A percentile compares a stretch with the other conserved stretches of the same genome.
Evolutionary conservation across 306 rosid species (phyloP).

Genomic region (Vigna hirtella): DNA sequence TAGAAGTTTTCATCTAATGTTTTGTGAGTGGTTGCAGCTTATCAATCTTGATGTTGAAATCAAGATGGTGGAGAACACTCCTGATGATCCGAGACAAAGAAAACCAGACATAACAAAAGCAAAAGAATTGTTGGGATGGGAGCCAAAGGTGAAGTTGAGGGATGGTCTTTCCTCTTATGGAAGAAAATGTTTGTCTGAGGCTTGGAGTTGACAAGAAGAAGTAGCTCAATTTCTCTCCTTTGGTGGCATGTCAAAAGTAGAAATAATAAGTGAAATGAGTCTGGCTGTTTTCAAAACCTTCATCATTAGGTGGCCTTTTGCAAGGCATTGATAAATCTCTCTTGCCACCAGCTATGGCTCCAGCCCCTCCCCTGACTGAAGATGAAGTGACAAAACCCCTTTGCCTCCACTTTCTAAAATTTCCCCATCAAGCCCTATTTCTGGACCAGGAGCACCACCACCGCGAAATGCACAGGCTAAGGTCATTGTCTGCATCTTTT

Average conservation of each 20-base stretch:
- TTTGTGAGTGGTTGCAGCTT: slow-evolving; percentile 57
- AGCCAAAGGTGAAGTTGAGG: slow-evolving; percentile 69
- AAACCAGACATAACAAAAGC: slow-evolving; percentile 82
- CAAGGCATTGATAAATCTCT: background rate
- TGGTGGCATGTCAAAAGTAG: slow-evolving; percentile 32
- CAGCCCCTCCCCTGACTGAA: slow-evolving; percentile 56
- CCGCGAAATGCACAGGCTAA: no score
- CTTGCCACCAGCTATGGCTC: slow-evolving; percentile 72
- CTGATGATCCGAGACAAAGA: slow-evolving; percentile 82
- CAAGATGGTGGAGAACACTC: slow-evolving; percentile 83
- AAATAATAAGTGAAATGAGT: slow-evolving; percentile 17
- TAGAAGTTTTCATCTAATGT: slow-evolving; percentile 6
- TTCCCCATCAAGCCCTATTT: no score
- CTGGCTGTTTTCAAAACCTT: slow-evolving; percentile 7
- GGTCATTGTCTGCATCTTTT: no score
- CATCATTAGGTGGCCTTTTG: slow-evolving; percentile 51
- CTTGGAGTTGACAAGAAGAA: slow-evolving; percentile 58
- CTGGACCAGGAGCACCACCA: no score
- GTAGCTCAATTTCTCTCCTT: slow-evolving; percentile 33
- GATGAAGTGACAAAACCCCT: slow-evolving; percentile 66
- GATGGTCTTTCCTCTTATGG: slow-evolving; percentile 88
- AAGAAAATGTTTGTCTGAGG: slow-evolving; percentile 77
- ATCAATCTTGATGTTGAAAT: slow-evolving; percentile 74
- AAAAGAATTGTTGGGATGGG: slow-evolving; percentile 77
- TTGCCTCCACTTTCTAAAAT: no score